A percentile compares a stretch with the other conserved stretches of the same genome.
These are phyloP conservation scores for Leishmania amazonensis DNA, from an alignment of 208 protist genomes.

Conservation along the genomic window DNA sequence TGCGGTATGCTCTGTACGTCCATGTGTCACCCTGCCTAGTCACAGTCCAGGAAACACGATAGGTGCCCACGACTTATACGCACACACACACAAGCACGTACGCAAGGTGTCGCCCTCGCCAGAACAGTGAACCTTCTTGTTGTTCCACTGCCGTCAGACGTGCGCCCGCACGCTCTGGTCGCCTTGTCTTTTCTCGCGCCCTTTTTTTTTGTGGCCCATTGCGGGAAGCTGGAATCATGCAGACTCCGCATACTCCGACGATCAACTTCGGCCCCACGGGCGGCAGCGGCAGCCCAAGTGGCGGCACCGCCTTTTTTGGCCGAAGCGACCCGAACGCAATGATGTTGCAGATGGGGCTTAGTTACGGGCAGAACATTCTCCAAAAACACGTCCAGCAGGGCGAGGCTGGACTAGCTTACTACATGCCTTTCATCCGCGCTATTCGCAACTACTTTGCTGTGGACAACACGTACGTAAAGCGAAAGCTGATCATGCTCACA, in stretches of 20 bases:
- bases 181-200: slow-evolving; percentile 19
- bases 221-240: background rate
- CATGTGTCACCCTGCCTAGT: background rate
- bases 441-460: slow-evolving; percentile 76
- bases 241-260: slow-evolving; percentile 20
- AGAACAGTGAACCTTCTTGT: background rate
- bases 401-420: slow-evolving; percentile 51
- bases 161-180: background rate
- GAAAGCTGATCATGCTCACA: slow-evolving; percentile 71
- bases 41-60: background rate
- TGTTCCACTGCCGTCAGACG: background rate
- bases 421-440: slow-evolving; percentile 59
- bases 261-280: slow-evolving; percentile 29
- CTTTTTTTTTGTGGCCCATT: slow-evolving; percentile 7
- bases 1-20: background rate
- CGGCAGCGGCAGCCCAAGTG: slow-evolving; percentile 1
- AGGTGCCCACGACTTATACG: background rate
- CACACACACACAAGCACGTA: background rate
- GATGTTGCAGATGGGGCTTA: slow-evolving; percentile 79
- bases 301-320: slow-evolving; percentile 15
- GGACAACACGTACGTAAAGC: slow-evolving; percentile 77
- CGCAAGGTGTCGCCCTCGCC: background rate
- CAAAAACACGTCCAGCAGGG: slow-evolving; percentile 64
- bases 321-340: slow-evolving; percentile 34
- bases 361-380: slow-evolving; percentile 77